These are phyloP conservation scores for Aureobasidium sp. DNA, from an alignment of 2,329 filamentous ascomycete genomes.

Conservation along the genomic window DNA sequence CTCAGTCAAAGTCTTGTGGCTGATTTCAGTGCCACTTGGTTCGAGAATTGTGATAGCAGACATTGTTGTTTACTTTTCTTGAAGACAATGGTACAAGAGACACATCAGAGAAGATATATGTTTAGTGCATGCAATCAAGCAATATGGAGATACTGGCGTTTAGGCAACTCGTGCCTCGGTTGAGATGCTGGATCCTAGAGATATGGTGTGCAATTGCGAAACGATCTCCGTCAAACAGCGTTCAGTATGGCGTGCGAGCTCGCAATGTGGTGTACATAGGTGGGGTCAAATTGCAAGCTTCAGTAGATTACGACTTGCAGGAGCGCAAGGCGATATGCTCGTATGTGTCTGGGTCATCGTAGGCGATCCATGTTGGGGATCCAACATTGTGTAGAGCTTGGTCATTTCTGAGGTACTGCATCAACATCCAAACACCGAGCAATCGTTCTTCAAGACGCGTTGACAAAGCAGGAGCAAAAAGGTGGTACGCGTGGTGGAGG, in stretches of 20 bases:
- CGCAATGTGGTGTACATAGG: background rate
- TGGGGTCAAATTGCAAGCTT: background rate
- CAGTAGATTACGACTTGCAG: background rate
- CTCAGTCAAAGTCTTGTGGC: background rate
- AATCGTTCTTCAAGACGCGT: background rate
- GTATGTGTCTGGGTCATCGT: background rate
- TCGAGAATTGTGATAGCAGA: background rate
- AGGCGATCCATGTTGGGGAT: background rate
- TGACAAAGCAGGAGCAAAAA: no score
- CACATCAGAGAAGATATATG: background rate
- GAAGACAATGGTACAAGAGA: background rate
- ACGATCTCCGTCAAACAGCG: background rate
- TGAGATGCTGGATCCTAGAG: background rate
- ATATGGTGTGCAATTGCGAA: conserved; percentile 3
- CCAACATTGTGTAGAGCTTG: background rate
- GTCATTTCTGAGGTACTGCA: background rate
- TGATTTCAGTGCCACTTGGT: background rate
- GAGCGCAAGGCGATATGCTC: background rate
- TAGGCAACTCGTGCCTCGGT: background rate
- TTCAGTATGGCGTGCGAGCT: conserved; percentile 6
- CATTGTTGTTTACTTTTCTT: background rate
- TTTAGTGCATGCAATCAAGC: background rate
- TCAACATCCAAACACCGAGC: background rate
- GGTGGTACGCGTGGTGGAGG: background rate
- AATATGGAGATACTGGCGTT: background rate